Evolutionary conservation across 2,329 filamentous ascomycete genomes (phyloP), one percentile per base, ranked within the genome.

Genomic region (Penicillium janthinellum): DNA sequence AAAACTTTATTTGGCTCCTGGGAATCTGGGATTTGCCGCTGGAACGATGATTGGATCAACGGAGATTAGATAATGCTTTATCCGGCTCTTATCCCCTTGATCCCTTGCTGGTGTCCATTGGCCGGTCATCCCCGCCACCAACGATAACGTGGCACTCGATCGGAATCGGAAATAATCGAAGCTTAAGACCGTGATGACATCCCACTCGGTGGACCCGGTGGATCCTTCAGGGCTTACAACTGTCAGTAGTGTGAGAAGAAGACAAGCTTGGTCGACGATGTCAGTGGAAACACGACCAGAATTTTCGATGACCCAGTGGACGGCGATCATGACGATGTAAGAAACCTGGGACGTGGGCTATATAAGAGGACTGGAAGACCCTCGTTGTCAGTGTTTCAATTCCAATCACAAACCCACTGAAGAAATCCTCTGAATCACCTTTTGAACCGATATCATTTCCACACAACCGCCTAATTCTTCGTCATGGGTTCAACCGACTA

Each of bases 401-500:
- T 10, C 31, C 10, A 31, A 31, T 1, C 31, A 31, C 7, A 31
- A 31, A 31, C 8, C 8, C 8, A 31, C 1, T 10, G 8, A 8
- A 31, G 8, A 10, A 6, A 8, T 31, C 8, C 31, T 10, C 31
- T 31, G 7, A 11, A 12, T 28, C 25, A n/a, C 25, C 12, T 5
- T 11, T 20, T 14, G 42, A 17, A 31, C 10, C 22, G 10, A 17
- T 20, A 31, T 25, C 14, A 34, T 35, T 44, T n/a, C 1, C 35
- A 20, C 31, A 14, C 34, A 25, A 44, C 11, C n/a, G 4, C 22
- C n/a, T 15, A n/a, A 53, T 5, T 35, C 25, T 56, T 54, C 39
- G 64, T 10, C 49, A 72, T 72, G 70, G 62, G 63, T 50, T 64
- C 69, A 20, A 70, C 74, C 63, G 74, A 80, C 59, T 80, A 82